Evolutionary conservation across 176 grass and related monocot species (phyloP), one percentile per base, ranked within the genome.

Genomic region (Melocanna baccifera): DNA sequence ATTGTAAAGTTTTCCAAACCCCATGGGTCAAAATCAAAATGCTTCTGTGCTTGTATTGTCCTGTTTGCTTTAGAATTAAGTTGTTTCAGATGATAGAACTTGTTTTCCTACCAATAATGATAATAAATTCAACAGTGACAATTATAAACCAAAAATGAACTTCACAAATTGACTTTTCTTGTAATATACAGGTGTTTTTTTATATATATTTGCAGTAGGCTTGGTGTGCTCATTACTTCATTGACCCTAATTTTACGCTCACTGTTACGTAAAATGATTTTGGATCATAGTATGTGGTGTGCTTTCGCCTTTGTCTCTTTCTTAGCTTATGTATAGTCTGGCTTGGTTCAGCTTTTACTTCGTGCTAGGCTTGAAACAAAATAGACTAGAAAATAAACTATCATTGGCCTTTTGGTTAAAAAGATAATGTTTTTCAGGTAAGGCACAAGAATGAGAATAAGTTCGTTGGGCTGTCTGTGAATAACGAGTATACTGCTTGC

Each of bases 401-500:
- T 25, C 29, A 29, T 75, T 41, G 48, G 30, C 55, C 11, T 36
- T 85, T 90, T 79, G 39, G 29, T 78, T 71, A 84, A 77, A 56
- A 67, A 45, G 42, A 47, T 25, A 62, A 25, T 70, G 12, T 68
- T 82, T 72, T 80, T 86, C 91, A 99, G 97, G 87, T 96, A 63
- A 91, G 97, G 41, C 97, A 99, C 86, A 94, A 86, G n/a, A 99
- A 99, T 80, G 97, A 99, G 79, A 99, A 99, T 84, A 99, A 99
- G 75, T 99, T 99, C 28, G 97, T 99, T 45, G 97, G 97, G 18
- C 79, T 99, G 20, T 92, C 93, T 43, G 97, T 91, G 16, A 96
- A 92, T 86, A 92, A 77, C 36, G 97, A 96, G 37, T 99, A 99
- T 62, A 94, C 96, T 89, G 91, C 97, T 87, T 99, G 97, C 72